Conservation (phyloP, 768 basidiomycete genomes). For the Boletellus ananiceps region DNA sequence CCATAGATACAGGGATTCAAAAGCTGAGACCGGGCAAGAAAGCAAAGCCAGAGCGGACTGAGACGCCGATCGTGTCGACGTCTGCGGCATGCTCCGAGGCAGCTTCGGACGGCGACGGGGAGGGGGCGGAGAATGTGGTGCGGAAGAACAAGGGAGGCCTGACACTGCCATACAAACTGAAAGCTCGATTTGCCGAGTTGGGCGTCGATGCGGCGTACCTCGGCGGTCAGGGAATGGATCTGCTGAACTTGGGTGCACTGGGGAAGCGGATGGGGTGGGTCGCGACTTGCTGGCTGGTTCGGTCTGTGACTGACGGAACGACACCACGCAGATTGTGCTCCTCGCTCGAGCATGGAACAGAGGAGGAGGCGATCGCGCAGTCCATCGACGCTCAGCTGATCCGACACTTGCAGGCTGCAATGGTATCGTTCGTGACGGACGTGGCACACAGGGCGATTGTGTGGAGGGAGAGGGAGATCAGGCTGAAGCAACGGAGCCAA, state of each 20-base stretch:
- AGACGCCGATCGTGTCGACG: constrained; percentile 5
- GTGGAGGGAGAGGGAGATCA: constrained; percentile 53
- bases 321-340: constrained; percentile 25
- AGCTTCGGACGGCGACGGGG: constrained; percentile 8
- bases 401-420: constrained; percentile 39
- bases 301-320: constrained; percentile 1
- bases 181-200: constrained; percentile 36
- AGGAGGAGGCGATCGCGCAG: constrained; percentile 16
- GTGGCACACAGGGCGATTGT: constrained; percentile 49
- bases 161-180: constrained; percentile 45
- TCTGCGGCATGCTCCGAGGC: constrained; percentile 5
- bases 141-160: constrained; percentile 32
- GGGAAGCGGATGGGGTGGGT: constrained; percentile 41
- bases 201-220: constrained; percentile 46
- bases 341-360: constrained; percentile 20
- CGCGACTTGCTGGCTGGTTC: constrained; percentile 17
- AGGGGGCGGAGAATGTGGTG: constrained; percentile 5
- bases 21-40: constrained; percentile 39
- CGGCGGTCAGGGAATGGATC: constrained; percentile 37
- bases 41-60: constrained; percentile 2
- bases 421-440: constrained; percentile 49
- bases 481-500: constrained; percentile 54
- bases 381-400: constrained; percentile 50
- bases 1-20: constrained; percentile 3
- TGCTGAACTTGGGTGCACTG: constrained; percentile 36